phyloP scores from a whole-genome alignment of 306 rosid species.

The Rubus parviflorus region DNA sequence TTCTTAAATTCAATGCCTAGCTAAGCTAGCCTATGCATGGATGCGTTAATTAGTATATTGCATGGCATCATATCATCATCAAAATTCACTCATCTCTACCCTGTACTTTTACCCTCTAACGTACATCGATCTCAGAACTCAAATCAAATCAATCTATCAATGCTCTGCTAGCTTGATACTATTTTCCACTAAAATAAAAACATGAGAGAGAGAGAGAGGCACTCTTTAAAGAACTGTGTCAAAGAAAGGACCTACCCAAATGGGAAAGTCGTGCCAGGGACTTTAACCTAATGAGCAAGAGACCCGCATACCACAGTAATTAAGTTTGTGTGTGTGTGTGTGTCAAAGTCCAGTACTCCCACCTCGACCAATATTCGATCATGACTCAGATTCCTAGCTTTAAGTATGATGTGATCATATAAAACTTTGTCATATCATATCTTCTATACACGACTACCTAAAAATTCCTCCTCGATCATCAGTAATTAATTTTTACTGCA shows the following conservation, averaged over 20 bases:
- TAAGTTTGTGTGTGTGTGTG: not conserved
- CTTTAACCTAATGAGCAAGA: conserved; percentile 25
- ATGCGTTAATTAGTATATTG: not conserved
- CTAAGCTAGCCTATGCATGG: not conserved
- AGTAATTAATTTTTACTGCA: not conserved
- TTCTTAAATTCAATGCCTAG: not conserved
- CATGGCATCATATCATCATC: not conserved
- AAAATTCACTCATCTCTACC: not conserved
- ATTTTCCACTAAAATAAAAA: not conserved
- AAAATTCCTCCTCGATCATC: conserved; percentile 24
- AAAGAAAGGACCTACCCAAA: conserved; percentile 19
- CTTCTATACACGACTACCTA: conserved; percentile 35
- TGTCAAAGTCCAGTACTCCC: conserved; percentile 2
- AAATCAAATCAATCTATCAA: conserved; percentile 1
- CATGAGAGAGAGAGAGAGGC: not conserved
- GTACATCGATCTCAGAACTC: not conserved
- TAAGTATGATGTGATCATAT: conserved; percentile 25
- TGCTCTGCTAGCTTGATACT: not conserved
- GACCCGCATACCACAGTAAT: conserved; percentile 29
- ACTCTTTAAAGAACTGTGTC: not conserved
- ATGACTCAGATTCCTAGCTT: conserved; percentile 32
- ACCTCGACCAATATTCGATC: not conserved
- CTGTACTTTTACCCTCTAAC: not conserved
- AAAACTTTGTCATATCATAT: conserved; percentile 21
- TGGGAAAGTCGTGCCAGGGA: conserved; percentile 13